Base-by-base conservation (phyloP, 2,329 filamentous ascomycete species). In the Penicillium brasilianum region DNA sequence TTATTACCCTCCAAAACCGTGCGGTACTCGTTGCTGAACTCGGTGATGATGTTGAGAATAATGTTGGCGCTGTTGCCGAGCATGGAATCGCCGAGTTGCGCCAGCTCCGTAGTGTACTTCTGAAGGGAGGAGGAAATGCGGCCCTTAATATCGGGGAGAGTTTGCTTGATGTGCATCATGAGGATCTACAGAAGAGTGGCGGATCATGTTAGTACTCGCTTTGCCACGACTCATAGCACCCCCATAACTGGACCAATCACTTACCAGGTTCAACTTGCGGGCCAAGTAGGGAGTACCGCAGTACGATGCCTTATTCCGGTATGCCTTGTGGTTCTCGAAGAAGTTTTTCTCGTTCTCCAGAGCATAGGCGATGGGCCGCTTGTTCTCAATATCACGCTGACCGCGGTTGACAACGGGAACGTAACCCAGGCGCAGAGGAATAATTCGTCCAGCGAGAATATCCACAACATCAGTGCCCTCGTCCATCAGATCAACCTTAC, bases 101-200 rank as follows among this genome's bases (percentile, higher is more conserved):
- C 83, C 22, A 99, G 85, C 78, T 99, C 95, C 44, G 87, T 80
- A 4, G 87, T 84, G 79, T 99, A 99, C 77, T 99, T 99, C 75
- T 93, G 90, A 62, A 99, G 83, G 14, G 94, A 97, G 68, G 91
- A 90, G n/a, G 91, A 87, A 71, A 99, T 99, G 66, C 96, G 90
- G 14, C 91, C 92, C 82, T 99, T 99, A 84, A 99, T 99, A 75
- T 99, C 95, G 43, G 95, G 95, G 14, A 99, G 86, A 1, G 95
- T 99, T 82, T 99, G 94, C 82, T 99, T 99, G 84, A 99, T 99
- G 83, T 99, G 95, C 95, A 99, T 99, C 94, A 99, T 98, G 70
- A 99, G 86, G 74, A 99, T 98, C 85, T 87, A 72, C 13, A 55
- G 43, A 14, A 14, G 53, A 28, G 41, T 14, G 28, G 28, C 18